A percentile compares a stretch with the other conserved stretches of the same genome.
These are phyloP conservation scores for Aspergillus bridgeri DNA, from an alignment of 495 filamentous ascomycete species.

Conservation along the genomic window DNA sequence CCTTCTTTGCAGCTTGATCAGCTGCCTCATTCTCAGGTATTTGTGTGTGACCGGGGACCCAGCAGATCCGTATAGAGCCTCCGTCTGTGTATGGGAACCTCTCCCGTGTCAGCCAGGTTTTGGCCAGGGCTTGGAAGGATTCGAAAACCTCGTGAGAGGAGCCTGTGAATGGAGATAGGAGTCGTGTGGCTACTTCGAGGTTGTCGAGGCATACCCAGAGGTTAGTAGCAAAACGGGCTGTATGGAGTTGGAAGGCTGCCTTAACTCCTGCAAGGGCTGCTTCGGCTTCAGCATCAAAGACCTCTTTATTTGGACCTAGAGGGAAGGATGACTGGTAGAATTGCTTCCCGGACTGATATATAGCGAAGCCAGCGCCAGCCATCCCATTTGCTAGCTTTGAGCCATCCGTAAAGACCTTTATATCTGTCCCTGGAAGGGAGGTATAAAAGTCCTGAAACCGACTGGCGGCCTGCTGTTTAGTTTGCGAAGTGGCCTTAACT, in stretches of 20 bases:
- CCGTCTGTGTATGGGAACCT: neutral
- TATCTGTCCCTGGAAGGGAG: neutral
- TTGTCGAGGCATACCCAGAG: neutral
- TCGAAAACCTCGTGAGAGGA: neutral
- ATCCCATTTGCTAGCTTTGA: too few relatives aligned
- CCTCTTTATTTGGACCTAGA: too few relatives aligned
- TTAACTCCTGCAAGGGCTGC: neutral
- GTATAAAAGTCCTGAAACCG: too few relatives aligned
- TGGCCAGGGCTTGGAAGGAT: neutral
- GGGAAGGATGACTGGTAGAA: too few relatives aligned
- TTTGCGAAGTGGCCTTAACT: neutral
- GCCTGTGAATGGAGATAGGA: neutral
- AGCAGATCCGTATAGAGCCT: neutral
- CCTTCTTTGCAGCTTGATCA: neutral
- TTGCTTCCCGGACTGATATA: too few relatives aligned
- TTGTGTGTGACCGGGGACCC: too few relatives aligned
- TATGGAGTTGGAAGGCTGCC: neutral
- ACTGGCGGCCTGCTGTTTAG: neutral
- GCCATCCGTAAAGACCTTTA: neutral
- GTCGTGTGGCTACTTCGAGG: neutral
- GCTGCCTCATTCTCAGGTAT: neutral
- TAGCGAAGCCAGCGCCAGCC: too few relatives aligned
- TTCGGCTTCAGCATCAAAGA: too few relatives aligned
- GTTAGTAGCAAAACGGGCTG: neutral
- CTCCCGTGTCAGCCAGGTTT: constrained; percentile 1